phyloP scores from a whole-genome alignment of 1,284 basidiomycete genomes.

The Heterobasidion irregulare region DNA sequence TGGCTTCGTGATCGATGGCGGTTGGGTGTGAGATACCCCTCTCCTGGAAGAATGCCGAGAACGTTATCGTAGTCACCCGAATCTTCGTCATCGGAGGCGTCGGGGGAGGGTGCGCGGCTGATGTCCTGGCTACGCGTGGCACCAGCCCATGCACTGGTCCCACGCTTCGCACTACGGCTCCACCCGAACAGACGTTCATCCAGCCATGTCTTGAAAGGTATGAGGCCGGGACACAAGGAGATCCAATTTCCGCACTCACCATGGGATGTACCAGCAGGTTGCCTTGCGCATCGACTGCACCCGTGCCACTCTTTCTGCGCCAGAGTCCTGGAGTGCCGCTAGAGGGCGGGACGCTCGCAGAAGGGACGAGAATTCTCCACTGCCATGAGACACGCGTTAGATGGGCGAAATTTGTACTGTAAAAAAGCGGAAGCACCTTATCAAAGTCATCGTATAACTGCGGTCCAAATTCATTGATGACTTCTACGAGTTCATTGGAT shows the following conservation, averaged over 20 bases:
- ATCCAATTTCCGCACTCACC: conserved; percentile 22
- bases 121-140: conserved; percentile 41
- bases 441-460: conserved; percentile 87
- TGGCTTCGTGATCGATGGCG: conserved; percentile 49
- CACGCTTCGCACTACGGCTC: conserved; percentile 64
- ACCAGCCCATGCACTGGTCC: conserved; percentile 68
- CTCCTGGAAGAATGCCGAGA: conserved; percentile 49
- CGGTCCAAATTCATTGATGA: conserved; percentile 90
- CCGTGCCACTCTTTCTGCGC: conserved; percentile 67
- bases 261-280: conserved; percentile 77
- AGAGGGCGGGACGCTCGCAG: conserved; percentile 75
- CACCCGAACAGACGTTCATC: conserved; percentile 93
- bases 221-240: background rate
- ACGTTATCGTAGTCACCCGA: conserved; percentile 77
- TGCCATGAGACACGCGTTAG: conserved; percentile 20
- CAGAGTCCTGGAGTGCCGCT: conserved; percentile 59
- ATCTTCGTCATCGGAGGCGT: conserved; percentile 70
- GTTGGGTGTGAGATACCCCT: conserved; percentile 20
- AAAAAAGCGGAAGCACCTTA: conserved; percentile 39
- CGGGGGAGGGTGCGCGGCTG: conserved; percentile 60
- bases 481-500: conserved; percentile 79
- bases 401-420: background rate
- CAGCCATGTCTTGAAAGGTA: conserved; percentile 64
- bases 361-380: conserved; percentile 79
- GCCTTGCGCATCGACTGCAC: conserved; percentile 74